Base-by-base conservation (phyloP, 2,329 filamentous ascomycete genomes). In the Colletotrichum musae region DNA sequence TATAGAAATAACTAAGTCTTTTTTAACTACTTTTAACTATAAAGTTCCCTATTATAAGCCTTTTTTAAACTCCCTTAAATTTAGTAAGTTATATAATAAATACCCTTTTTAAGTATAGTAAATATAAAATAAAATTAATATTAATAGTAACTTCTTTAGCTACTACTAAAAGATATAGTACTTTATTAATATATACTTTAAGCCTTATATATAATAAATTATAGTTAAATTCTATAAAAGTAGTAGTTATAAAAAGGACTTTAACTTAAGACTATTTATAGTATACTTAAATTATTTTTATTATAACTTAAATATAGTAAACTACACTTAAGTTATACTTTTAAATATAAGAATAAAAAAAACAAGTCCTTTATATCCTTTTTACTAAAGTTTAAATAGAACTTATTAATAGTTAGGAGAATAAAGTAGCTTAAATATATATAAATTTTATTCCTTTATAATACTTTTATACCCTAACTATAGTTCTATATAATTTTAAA, bases 291-390 rank as follows among this genome's bases (percentile, higher is more conserved):
- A 50, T 18, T 50, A 18, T 2, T 24, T 3, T 7, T 50, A 50
- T 24, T 21, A 9, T 18, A 24, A 50, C 3, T 2, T 50, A 21
- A 50, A 50, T 24, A 16, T 24, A 18, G 24, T 13, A 9, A 3
- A 50, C 16, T 50, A 50, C 1, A 9, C 24, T 3, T 18, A 18
- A 50, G 24, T n/a, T 18, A 36, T 21, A 6, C 15, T 36, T 36
- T 56, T 56, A 24, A 56, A 6, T 10, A 21, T 56, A 56, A 36
- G 36, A 41, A 56, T 56, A 36, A 56, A 56, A 21, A 36, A 36
- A 56, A 36, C 2, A 4, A 56, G 36, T 15, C 2, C 1, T 24
- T 50, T 50, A 2, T 21, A 1, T 21, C 2, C 5, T 50, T 50
- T 24, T 18, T 50, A 10, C 4, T 39, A 39, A 39, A 39, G 36